Percentiles rank a stretch among this genome's conserved stretches.
Evolutionary conservation across 2,329 filamentous ascomycete species (phyloP).

Genomic region (Aspergillus sp.): DNA sequence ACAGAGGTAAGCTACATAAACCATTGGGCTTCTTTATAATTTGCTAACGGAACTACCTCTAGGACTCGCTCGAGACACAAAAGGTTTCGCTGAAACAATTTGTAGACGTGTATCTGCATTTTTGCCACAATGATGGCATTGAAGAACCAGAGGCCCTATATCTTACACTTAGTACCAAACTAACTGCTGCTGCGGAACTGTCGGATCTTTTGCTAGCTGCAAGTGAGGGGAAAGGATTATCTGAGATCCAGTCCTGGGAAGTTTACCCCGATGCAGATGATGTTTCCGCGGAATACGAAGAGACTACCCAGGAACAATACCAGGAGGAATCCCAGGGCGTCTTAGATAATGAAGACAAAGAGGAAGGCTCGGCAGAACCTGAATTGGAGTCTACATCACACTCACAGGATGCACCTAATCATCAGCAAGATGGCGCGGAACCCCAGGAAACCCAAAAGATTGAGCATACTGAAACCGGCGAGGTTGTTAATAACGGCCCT

Average conservation of each 20-base stretch:
- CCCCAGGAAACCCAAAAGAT: not conserved
- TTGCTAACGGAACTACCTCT: conserved; percentile 26
- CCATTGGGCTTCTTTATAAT: conserved; percentile 3
- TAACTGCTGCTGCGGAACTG: conserved; percentile 55
- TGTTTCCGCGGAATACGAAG: conserved; percentile 17
- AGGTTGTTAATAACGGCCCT: conserved; percentile 8
- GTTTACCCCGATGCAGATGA: conserved; percentile 53
- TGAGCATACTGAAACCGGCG: conserved; percentile 13
- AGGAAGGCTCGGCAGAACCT: conserved; percentile 15
- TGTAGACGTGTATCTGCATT: conserved; percentile 57
- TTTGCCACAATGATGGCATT: conserved; percentile 60
- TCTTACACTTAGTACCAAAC: conserved; percentile 55
- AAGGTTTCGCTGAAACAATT: conserved; percentile 57
- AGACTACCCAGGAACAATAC: conserved; percentile 10
- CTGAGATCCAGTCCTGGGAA: conserved; percentile 45
- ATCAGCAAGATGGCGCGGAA: not conserved
- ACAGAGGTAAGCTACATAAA: conserved; percentile 52
- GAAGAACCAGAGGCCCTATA: conserved; percentile 57
- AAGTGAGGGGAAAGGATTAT: conserved; percentile 58
- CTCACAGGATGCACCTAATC: not conserved
- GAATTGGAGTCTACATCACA: conserved; percentile 8
- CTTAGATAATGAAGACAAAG: conserved; percentile 16
- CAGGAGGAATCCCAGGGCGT: conserved; percentile 16
- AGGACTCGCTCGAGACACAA: conserved; percentile 52
- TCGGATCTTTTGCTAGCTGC: conserved; percentile 53